These are phyloP conservation scores for Cordia subcordata DNA, from an alignment of 257 asterid genomes.

Conservation along the genomic window DNA sequence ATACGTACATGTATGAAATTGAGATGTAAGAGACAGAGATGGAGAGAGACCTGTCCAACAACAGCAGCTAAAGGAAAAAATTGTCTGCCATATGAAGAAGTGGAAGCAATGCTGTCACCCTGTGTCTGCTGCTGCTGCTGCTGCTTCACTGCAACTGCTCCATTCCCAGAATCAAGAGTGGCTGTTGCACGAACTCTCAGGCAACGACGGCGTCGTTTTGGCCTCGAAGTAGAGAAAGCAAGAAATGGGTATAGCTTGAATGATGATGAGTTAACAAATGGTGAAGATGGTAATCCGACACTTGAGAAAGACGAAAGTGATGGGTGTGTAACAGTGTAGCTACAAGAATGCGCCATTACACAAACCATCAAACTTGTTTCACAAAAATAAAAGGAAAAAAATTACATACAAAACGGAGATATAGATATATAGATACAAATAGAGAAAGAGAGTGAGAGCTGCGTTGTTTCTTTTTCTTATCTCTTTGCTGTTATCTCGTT, in stretches of 20 bases:
- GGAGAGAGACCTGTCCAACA: slow-evolving; percentile 76
- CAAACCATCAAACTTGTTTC: not conserved
- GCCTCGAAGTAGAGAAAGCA: slow-evolving; percentile 28
- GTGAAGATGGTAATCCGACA: not conserved
- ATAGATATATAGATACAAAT: no score
- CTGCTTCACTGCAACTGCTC: slow-evolving; percentile 30
- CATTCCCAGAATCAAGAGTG: slow-evolving; percentile 58
- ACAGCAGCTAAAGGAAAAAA: slow-evolving; percentile 94
- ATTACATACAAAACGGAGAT: not conserved
- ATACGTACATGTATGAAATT: not conserved
- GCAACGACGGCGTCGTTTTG: slow-evolving; percentile 16
- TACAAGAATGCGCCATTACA: not conserved
- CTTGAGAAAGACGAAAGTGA: not conserved
- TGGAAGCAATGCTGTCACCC: slow-evolving; percentile 13
- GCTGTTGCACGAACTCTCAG: slow-evolving; percentile 53
- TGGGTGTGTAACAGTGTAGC: not conserved
- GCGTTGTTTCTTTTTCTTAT: not conserved
- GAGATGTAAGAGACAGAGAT: not conserved
- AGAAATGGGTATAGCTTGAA: slow-evolving; percentile 20
- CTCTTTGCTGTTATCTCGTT: not conserved
- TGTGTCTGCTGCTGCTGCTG: slow-evolving; percentile 6
- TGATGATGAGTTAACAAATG: not conserved
- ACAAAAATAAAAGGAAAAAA: not conserved
- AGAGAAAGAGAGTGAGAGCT: not conserved
- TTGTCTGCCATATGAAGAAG: slow-evolving; percentile 56